Evolutionary conservation across 805 yeast genomes (phyloP).

Genomic region (Ogataea henricii): DNA sequence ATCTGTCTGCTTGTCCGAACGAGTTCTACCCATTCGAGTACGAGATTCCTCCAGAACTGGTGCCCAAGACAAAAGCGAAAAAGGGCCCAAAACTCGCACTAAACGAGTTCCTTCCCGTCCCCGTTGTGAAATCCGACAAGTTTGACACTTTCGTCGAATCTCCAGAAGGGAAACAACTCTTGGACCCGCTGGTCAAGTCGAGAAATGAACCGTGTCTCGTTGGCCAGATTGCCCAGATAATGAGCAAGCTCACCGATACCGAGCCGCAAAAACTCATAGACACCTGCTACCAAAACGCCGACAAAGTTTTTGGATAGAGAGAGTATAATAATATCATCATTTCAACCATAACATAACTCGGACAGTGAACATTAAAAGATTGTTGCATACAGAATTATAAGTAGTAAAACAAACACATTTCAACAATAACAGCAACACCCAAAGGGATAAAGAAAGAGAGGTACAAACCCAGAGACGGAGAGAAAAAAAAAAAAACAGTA

Average conservation of each 20-base stretch:
- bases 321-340: neutral
- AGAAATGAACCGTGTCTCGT: conserved; percentile 92
- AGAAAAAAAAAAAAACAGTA: neutral
- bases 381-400: conserved; percentile 13
- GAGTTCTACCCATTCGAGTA: conserved; percentile 49
- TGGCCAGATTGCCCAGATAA: conserved; percentile 73
- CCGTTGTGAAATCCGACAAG: conserved; percentile 62
- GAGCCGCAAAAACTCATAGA: conserved; percentile 47
- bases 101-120: conserved; percentile 60
- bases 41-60: conserved; percentile 13
- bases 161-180: conserved; percentile 31
- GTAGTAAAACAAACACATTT: conserved; percentile 2
- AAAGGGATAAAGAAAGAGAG: neutral
- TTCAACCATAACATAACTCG: neutral
- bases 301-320: conserved; percentile 43
- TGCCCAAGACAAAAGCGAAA: conserved; percentile 17
- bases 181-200: conserved; percentile 63
- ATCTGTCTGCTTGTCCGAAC: conserved; percentile 57
- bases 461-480: neutral
- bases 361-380: neutral
- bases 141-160: conserved; percentile 29
- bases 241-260: conserved; percentile 51
- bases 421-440: conserved; percentile 3
- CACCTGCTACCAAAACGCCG: conserved; percentile 53
- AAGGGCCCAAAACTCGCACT: conserved; percentile 33